A percentile compares a stretch with the other conserved stretches of the same genome.
These are phyloP conservation scores for Ceratonia siliqua DNA, from an alignment of 306 rosid genomes.

Conservation along the genomic window DNA sequence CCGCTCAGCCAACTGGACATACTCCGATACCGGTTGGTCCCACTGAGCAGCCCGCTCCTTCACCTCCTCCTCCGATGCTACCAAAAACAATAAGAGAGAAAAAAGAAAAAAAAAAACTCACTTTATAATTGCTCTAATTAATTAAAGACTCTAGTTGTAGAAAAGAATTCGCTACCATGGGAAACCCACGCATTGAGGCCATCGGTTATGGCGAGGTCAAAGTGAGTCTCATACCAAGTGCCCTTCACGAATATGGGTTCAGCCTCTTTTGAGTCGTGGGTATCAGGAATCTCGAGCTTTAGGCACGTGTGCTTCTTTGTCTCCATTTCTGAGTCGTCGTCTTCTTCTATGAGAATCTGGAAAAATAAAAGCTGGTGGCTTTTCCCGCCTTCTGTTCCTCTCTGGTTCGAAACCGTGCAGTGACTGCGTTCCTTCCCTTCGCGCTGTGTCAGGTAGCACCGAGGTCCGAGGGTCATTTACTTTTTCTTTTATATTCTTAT, in stretches of 20 bases:
- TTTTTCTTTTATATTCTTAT: neutral
- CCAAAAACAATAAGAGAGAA: neutral
- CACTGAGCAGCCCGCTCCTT: constrained; percentile 80
- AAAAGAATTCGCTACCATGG: constrained; percentile 48
- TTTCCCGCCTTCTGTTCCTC: constrained; percentile 20
- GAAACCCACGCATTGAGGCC: constrained; percentile 73
- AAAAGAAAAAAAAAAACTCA: neutral
- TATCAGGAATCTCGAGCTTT: constrained; percentile 49
- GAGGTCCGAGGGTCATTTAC: too few species aligned
- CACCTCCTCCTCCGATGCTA: constrained; percentile 72
- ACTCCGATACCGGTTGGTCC: constrained; percentile 79
- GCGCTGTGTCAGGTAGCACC: neutral
- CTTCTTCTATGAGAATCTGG: neutral
- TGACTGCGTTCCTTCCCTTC: neutral
- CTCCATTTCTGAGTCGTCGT: constrained; percentile 40
- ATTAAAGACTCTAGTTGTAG: neutral
- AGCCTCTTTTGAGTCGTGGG: constrained; percentile 6
- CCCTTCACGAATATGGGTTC: constrained; percentile 70
- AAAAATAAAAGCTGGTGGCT: neutral
- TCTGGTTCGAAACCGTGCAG: neutral
- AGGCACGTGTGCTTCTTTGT: constrained; percentile 61
- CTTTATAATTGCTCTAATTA: neutral
- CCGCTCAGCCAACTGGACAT: constrained; percentile 61
- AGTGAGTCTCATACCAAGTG: constrained; percentile 59
- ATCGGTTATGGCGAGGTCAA: constrained; percentile 73